Conservation (phyloP, 2,329 filamentous ascomycete species). For the Paecilomyces sp. region DNA sequence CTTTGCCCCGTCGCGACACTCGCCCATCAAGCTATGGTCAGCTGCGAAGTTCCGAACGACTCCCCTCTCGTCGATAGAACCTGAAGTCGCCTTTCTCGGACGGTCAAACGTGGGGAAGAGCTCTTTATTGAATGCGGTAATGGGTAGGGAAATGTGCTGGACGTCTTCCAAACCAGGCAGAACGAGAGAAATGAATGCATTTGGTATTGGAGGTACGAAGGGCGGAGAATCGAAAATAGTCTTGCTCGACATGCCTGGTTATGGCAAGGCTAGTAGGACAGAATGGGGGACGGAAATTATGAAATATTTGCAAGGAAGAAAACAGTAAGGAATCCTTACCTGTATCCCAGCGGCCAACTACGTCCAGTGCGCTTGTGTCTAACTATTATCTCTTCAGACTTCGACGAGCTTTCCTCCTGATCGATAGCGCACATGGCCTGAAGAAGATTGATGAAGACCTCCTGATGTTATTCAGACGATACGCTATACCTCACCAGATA, state of each 20-base stretch:
- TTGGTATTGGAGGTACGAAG: constrained; percentile 49
- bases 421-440: constrained; percentile 57
- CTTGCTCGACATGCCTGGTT: constrained; percentile 65
- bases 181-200: constrained; percentile 61
- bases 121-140: constrained; percentile 58
- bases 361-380: constrained; percentile 1
- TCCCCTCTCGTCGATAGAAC: constrained; percentile 44
- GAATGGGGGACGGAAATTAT: constrained; percentile 62
- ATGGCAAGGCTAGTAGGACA: constrained; percentile 54
- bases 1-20: constrained; percentile 39
- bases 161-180: constrained; percentile 55
- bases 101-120: constrained; percentile 66
- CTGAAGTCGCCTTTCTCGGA: constrained; percentile 61
- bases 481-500: constrained; percentile 57
- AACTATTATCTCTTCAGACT: constrained; percentile 31
- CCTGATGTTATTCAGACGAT: constrained; percentile 47
- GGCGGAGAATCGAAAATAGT: constrained; percentile 43
- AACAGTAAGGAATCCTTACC: constrained; percentile 40
- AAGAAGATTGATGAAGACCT: constrained; percentile 55
- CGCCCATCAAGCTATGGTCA: constrained; percentile 53
- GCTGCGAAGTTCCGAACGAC: constrained; percentile 54
- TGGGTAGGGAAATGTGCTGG: constrained; percentile 45
- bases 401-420: constrained; percentile 55
- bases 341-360: background rate
- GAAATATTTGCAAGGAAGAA: constrained; percentile 58